phyloP scores from a whole-genome alignment of 208 protist genomes.

The Tetramitus jugosus region DNA sequence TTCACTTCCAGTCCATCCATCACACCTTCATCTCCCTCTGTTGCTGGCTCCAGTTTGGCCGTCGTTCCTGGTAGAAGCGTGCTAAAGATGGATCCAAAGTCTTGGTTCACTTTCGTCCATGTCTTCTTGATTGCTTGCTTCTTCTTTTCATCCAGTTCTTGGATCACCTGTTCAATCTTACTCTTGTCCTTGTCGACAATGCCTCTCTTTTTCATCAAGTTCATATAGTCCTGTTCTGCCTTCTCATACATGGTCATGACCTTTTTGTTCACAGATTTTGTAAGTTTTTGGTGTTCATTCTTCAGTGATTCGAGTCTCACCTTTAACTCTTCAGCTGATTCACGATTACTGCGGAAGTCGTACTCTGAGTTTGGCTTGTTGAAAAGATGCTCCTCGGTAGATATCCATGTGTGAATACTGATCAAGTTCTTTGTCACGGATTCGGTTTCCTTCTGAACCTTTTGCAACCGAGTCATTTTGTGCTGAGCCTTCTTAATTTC shows the following conservation, averaged over 20 bases:
- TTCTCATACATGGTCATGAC: constrained; percentile 85
- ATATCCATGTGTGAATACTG: not conserved
- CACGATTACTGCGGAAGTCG: constrained; percentile 33
- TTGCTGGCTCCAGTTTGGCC: constrained; percentile 67
- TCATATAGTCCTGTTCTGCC: constrained; percentile 87
- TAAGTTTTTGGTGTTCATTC: constrained; percentile 41
- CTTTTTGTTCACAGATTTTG: constrained; percentile 76
- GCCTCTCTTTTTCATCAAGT: constrained; percentile 85
- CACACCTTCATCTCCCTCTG: constrained; percentile 65
- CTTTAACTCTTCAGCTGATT: no score
- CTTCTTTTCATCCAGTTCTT: constrained; percentile 95
- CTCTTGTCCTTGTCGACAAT: constrained; percentile 88
- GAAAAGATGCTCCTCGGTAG: constrained; percentile 38
- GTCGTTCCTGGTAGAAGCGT: constrained; percentile 86
- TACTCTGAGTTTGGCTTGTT: constrained; percentile 35
- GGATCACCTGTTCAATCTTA: constrained; percentile 87
- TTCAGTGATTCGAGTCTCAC: constrained; percentile 24
- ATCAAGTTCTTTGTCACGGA: no score
- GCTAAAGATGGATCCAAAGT: constrained; percentile 96
- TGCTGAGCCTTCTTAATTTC: no score
- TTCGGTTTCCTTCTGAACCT: no score
- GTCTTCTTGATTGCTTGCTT: constrained; percentile 87
- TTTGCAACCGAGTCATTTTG: no score
- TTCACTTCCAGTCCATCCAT: constrained; percentile 81
- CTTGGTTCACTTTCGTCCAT: constrained; percentile 81